Evolutionary conservation across 2,329 filamentous ascomycete species (phyloP).

Genomic region (Rasamsonia emersonii): DNA sequence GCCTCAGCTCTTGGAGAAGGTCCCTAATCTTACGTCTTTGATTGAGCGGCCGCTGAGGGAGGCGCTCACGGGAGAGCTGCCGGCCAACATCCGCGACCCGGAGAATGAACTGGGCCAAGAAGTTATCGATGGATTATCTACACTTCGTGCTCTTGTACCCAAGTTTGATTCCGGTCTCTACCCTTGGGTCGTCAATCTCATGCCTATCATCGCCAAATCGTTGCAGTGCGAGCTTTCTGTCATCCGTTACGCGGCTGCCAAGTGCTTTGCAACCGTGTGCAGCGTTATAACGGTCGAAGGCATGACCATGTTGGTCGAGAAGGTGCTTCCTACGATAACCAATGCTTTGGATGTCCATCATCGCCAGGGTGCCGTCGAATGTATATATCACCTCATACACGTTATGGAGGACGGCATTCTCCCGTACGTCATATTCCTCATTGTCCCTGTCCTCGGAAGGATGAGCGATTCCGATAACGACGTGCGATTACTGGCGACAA

Average conservation of each 20-base stretch:
- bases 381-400: conserved; percentile 91
- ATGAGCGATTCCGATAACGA: conserved; percentile 99
- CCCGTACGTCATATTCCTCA: conserved; percentile 97
- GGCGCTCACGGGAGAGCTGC: conserved; percentile 65
- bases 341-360: conserved; percentile 82
- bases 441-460: conserved; percentile 88
- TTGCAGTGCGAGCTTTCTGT: conserved; percentile 83
- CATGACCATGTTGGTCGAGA: conserved; percentile 92
- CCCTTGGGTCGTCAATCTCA: conserved; percentile 69
- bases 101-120: conserved; percentile 76
- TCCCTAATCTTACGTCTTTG: conserved; percentile 70
- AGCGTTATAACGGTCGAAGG: conserved; percentile 91
- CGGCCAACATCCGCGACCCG: conserved; percentile 62
- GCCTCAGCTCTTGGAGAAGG: conserved; percentile 63
- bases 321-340: conserved; percentile 82
- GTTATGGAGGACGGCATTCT: conserved; percentile 96
- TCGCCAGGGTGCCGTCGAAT: conserved; percentile 89
- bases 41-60: conserved; percentile 73
- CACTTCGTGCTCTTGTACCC: conserved; percentile 86
- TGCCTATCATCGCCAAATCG: conserved; percentile 79
- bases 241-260: conserved; percentile 91
- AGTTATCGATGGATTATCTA: conserved; percentile 87
- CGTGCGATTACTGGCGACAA: conserved; percentile 86
- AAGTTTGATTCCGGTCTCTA: conserved; percentile 70
- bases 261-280: conserved; percentile 94